Percentiles rank a stretch among this genome's conserved stretches.
Evolutionary conservation across 345 rosid genomes (phyloP).

Genomic region (Acer negundo): DNA sequence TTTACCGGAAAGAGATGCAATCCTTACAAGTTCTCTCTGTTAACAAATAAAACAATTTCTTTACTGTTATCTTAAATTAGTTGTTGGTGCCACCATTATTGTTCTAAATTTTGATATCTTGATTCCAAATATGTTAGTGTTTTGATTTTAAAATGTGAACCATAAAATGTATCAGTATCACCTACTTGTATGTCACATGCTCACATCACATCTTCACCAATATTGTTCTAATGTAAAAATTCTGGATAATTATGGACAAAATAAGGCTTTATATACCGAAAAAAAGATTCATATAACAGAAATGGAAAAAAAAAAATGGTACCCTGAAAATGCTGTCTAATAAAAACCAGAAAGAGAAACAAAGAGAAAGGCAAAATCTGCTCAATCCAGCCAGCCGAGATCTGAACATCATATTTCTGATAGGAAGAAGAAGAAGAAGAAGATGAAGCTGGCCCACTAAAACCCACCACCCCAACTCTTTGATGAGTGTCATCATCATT

Average conservation of each 20-base stretch:
- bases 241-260: too few relatives aligned
- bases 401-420: slow-evolving; percentile 98
- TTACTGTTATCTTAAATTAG: not conserved
- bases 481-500: not conserved
- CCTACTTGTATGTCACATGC: too few relatives aligned
- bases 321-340: slow-evolving; percentile 99
- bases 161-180: too few relatives aligned
- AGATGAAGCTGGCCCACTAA: not conserved
- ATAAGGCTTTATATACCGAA: too few relatives aligned
- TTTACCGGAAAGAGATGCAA: not conserved
- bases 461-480: not conserved
- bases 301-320: not conserved
- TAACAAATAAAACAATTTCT: not conserved
- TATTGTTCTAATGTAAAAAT: too few relatives aligned
- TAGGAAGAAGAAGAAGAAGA: slow-evolving; percentile 51
- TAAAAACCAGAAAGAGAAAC: slow-evolving; percentile 95
- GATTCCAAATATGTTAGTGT: too few relatives aligned
- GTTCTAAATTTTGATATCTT: too few relatives aligned
- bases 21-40: not conserved
- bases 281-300: too few relatives aligned
- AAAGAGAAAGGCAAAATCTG: slow-evolving; percentile 94
- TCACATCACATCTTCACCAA: too few relatives aligned
- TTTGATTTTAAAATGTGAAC: too few relatives aligned
- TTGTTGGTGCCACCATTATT: too few relatives aligned
- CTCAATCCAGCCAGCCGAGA: slow-evolving; percentile 98